Evolutionary conservation across 1,139 yeast genomes (phyloP).

Genomic region (Hansenula sp.): DNA sequence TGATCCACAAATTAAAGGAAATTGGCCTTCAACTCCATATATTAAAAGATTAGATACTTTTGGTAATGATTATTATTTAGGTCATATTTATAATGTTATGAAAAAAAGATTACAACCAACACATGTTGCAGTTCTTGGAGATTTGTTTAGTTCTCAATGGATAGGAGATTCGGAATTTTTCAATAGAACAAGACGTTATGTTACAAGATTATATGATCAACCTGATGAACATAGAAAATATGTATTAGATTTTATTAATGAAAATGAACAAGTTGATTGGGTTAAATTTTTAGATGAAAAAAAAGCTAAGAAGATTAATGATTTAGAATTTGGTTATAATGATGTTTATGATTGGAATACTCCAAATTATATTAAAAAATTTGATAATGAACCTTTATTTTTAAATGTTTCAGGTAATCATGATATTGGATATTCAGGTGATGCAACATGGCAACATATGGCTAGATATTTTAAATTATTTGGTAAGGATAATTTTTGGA

Average conservation of each 20-base stretch:
- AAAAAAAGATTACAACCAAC: slow-evolving; percentile 60
- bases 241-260: slow-evolving; percentile 40
- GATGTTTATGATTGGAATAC: slow-evolving; percentile 67
- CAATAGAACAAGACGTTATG: slow-evolving; percentile 69
- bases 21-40: slow-evolving; percentile 67
- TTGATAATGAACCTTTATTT: slow-evolving; percentile 48
- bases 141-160: slow-evolving; percentile 94
- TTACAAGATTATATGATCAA: slow-evolving; percentile 55
- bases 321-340: slow-evolving; percentile 47
- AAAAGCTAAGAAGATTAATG: slow-evolving; percentile 34
- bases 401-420: slow-evolving; percentile 91
- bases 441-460: slow-evolving; percentile 89
- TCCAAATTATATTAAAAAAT: slow-evolving; percentile 24
- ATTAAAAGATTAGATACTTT: slow-evolving; percentile 73
- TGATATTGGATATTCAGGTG: slow-evolving; percentile 94
- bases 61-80: slow-evolving; percentile 85
- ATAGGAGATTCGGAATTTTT: slow-evolving; percentile 81
- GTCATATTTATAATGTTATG: slow-evolving; percentile 74
- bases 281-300: slow-evolving; percentile 37
- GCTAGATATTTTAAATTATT: slow-evolving; percentile 67
- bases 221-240: slow-evolving; percentile 44
- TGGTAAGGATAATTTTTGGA: slow-evolving; percentile 82
- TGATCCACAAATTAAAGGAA: slow-evolving; percentile 94
- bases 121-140: slow-evolving; percentile 89
- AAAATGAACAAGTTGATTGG: slow-evolving; percentile 57